These are phyloP conservation scores for Geotrichum bryndzae DNA, from an alignment of 1,139 yeast species.

Conservation along the genomic window DNA sequence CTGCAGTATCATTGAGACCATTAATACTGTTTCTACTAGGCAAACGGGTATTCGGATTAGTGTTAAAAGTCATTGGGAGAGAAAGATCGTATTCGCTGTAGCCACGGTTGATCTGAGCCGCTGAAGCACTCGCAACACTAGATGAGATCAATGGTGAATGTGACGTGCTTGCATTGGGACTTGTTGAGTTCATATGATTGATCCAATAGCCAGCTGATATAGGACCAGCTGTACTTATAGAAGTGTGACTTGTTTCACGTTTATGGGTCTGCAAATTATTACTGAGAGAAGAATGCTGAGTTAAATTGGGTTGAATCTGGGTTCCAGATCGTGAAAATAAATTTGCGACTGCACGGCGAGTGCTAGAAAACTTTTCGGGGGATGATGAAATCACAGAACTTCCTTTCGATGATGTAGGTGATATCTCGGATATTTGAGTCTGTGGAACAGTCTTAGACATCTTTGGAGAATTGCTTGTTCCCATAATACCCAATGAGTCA, in stretches of 20 bases:
- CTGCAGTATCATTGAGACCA: constrained; percentile 8
- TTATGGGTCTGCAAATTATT: constrained; percentile 5
- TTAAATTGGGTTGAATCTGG: constrained; percentile 7
- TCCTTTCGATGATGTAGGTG: constrained; percentile 11
- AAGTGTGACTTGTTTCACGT: constrained; percentile 10
- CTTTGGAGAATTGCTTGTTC: background rate
- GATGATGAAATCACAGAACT: constrained; percentile 18
- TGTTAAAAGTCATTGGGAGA: constrained; percentile 18
- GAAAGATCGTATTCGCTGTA: constrained; percentile 21
- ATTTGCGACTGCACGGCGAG: constrained; percentile 32
- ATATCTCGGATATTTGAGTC: background rate
- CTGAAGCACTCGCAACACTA: constrained; percentile 3
- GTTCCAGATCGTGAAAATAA: constrained; percentile 17
- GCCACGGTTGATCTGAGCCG: constrained; percentile 3
- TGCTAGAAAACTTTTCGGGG: constrained; percentile 26
- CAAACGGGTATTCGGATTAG: constrained; percentile 20
- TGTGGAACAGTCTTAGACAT: background rate
- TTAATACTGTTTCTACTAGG: constrained; percentile 23
- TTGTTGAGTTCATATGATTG: constrained; percentile 2
- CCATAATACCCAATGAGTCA: constrained; percentile 3
- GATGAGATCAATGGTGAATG: constrained; percentile 11
- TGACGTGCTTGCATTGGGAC: constrained; percentile 13
- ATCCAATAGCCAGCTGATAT: constrained; percentile 11
- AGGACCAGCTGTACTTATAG: constrained; percentile 6
- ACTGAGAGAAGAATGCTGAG: background rate